Evolutionary conservation across 495 filamentous ascomycete species (phyloP).

Genomic region (Talaromyces proteolyticus): DNA sequence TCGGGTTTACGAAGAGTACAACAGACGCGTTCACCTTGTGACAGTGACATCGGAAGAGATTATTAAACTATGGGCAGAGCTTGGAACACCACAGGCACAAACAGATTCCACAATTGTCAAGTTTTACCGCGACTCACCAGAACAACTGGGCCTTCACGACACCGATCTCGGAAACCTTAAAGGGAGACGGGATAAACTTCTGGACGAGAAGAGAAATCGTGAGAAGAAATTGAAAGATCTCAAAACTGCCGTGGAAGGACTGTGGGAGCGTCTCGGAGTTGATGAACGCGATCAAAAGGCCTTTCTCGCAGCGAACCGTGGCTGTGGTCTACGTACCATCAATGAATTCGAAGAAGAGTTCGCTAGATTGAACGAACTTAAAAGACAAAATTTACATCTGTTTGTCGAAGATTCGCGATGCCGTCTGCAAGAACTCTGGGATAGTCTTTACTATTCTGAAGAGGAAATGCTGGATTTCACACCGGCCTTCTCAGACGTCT

Average conservation of each 20-base stretch:
- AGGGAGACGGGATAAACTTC: conserved; percentile 68
- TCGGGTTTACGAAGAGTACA: conserved; percentile 92
- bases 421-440: conserved; percentile 92
- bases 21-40: conserved; percentile 69
- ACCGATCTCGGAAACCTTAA: conserved; percentile 72
- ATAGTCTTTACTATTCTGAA: conserved; percentile 86
- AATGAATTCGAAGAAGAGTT: conserved; percentile 94
- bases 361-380: conserved; percentile 79
- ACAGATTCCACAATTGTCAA: conserved; percentile 85
- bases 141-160: conserved; percentile 87
- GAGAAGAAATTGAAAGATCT: conserved; percentile 78
- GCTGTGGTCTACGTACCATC: conserved; percentile 79
- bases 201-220: conserved; percentile 91
- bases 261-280: conserved; percentile 86
- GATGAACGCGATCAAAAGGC: conserved; percentile 75
- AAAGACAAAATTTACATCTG: conserved; percentile 87
- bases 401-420: conserved; percentile 92
- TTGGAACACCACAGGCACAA: conserved; percentile 87
- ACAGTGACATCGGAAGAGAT: conserved; percentile 72
- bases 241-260: conserved; percentile 61
- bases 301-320: conserved; percentile 66
- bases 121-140: conserved; percentile 79
- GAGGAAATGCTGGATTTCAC: conserved; percentile 98
- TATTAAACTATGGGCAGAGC: conserved; percentile 90
- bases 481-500: conserved; percentile 78